Base-by-base conservation (phyloP, 768 basidiomycete genomes). In the Phallus indusiatus region DNA sequence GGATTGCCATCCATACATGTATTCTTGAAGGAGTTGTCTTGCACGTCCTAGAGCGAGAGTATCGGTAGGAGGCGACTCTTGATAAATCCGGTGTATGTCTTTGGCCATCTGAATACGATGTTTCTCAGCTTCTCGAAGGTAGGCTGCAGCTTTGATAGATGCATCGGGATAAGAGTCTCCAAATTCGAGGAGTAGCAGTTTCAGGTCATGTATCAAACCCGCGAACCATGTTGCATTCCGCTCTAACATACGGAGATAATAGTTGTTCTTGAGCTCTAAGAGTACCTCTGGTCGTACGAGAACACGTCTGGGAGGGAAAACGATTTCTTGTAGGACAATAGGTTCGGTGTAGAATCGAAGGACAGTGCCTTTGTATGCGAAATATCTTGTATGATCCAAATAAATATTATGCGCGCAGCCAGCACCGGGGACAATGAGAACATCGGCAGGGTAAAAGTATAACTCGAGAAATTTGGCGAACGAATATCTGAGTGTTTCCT, bases 401-500 rank as follows among this genome's bases (percentile, higher is more conserved):
- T 93, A 95, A 60, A 94, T 90, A 68, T 98, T 96, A 72, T 99
- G 96, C 58, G 87, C 81, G 67, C 96, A 98, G 3, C 86, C 86
- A 34, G 92, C 90, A 9, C 89, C 91, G 65, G 84, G 86, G n/a
- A 91, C 83, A 52, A 91, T 76, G 65, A 84, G 79, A 66, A 94
- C 84, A 62, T 90, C 84, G 35, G 91, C 83, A 33, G 93, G 94
- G 71, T 98, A 96, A 71, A 97, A 97, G 67, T 93, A 89, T 24
- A 95, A 82, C 68, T 99, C 95, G 28, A 99, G 80, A 70, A 95
- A 98, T 66, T 96, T 94, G 36, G 88, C 91, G 69, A 97, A 95
- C 5, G 94, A 97, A 68, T 95, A 93, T 58, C 86, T 77, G 66
- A 91, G 88, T 79, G 94, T 93, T 69, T 95, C 93, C 65, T 90